Base-by-base conservation (phyloP, 2,329 filamentous ascomycete species). In the Ophiosphaerella korrae region DNA sequence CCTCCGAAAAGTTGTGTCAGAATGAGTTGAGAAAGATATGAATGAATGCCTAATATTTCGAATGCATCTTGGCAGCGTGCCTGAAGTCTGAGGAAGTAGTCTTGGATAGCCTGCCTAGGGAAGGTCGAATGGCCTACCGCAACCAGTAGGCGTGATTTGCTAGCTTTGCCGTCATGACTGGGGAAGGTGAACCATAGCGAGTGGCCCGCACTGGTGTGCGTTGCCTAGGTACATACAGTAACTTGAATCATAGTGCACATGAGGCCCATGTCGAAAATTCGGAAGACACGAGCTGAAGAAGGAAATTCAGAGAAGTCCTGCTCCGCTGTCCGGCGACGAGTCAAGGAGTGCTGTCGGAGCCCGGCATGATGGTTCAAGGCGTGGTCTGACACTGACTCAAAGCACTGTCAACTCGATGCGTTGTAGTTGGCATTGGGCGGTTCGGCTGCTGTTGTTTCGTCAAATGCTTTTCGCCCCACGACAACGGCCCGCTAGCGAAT, bases 401-500 rank as follows among this genome's bases (percentile, higher is more conserved):
- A 33, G 21, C 32, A 38, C 36, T 33, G 50, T 26, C 44, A 50
- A 42, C 26, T 45, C 35, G 45, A 21, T 43, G 31, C 37, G 38
- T 50, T 56, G 52, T 23, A 41, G 41, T 42, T 47, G 34, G 36
- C 32, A 37, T 48, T 50, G 34, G 47, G 47, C 23, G 36, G 36
- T 48, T 53, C 48, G 54, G 52, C 18, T 35, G 42, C 32, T 39
- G 45, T 26, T 55, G 40, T 48, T 45, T 54, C 42, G 40, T 39
- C 32, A 16, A 49, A 60, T 52, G 58, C 58, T 58, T 65, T 55
- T 60, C 58, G 57, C 58, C 52, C 53, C 57, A 57, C 55, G 50
- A 52, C 48, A 56, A 56, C 62, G 60, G 57, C 57, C 61, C 61
- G 56, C 62, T 63, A 59, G 59, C 59, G 49, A 43, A 55, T 55